phyloP scores from a whole-genome alignment of 179 eudicot genomes.

The Corrigiola litoralis region DNA sequence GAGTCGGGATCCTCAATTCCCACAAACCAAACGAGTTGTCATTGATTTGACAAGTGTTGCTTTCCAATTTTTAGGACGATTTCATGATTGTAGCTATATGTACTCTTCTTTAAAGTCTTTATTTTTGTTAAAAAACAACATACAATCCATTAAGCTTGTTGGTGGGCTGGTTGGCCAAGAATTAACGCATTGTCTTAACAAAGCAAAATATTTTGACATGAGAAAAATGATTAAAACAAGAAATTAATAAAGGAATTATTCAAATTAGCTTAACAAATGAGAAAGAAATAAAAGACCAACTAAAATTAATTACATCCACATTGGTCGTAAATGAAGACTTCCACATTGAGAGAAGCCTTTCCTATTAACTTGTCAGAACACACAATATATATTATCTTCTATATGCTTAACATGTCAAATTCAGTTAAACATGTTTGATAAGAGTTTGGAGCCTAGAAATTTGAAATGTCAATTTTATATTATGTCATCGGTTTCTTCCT shows the following conservation, averaged over 20 bases:
- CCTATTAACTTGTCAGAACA: slow-evolving; percentile 1
- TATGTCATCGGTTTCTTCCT: background rate
- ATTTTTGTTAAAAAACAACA: no score
- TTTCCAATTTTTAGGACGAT: no score
- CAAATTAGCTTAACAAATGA: background rate
- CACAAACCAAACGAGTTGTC: no score
- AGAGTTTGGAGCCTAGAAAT: background rate
- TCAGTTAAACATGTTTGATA: slow-evolving; percentile 7
- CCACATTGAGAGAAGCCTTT: background rate
- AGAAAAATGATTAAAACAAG: background rate
- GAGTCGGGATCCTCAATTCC: no score
- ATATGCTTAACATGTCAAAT: slow-evolving; percentile 18
- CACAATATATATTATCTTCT: background rate
- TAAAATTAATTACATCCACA: background rate
- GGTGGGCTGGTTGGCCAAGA: no score
- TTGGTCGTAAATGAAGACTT: background rate
- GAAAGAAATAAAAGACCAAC: background rate
- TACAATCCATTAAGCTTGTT: no score
- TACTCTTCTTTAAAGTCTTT: no score
- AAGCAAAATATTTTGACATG: background rate
- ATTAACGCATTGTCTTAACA: no score
- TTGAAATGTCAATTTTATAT: background rate
- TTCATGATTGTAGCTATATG: no score
- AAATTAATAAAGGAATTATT: background rate
- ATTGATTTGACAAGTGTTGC: no score